These are phyloP conservation scores for Dactylonectria estremocensis DNA, from an alignment of 2,329 filamentous ascomycete genomes.

Conservation along the genomic window DNA sequence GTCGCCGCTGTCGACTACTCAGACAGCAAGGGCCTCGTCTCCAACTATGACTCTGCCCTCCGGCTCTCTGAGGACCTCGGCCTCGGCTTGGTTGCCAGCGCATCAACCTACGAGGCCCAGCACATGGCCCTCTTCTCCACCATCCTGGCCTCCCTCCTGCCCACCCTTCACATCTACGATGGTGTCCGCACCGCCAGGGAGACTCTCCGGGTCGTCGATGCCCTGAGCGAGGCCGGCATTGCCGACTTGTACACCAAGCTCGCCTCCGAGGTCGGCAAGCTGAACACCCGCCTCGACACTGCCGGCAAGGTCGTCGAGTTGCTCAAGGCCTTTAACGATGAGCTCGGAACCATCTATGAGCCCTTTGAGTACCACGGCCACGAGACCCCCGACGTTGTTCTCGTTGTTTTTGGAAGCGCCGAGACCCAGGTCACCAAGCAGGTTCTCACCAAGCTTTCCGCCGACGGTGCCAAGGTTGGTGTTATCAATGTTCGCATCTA, in stretches of 20 bases:
- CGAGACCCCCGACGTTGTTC: constrained; percentile 81
- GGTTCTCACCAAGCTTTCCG: constrained; percentile 80
- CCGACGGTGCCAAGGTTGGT: constrained; percentile 83
- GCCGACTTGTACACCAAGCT: constrained; percentile 79
- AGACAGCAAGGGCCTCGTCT: constrained; percentile 78
- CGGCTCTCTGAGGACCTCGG: constrained; percentile 91
- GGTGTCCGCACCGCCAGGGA: constrained; percentile 87
- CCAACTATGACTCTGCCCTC: constrained; percentile 88
- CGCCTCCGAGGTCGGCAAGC: constrained; percentile 71
- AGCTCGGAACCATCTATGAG: constrained; percentile 93
- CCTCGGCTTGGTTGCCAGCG: constrained; percentile 86
- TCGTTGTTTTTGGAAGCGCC: constrained; percentile 93
- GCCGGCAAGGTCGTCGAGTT: constrained; percentile 81
- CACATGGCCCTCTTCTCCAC: constrained; percentile 95
- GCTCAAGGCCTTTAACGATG: constrained; percentile 84
- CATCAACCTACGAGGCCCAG: constrained; percentile 91
- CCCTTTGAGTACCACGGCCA: constrained; percentile 97
- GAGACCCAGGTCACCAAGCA: constrained; percentile 91
- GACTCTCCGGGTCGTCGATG: constrained; percentile 85
- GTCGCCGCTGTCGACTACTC: constrained; percentile 92
- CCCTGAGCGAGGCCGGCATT: constrained; percentile 80
- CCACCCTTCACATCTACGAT: constrained; percentile 91
- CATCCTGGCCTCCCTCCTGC: constrained; percentile 81
- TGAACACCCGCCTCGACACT: constrained; percentile 79
- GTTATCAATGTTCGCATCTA: constrained; percentile 94